phyloP scores from a whole-genome alignment of 805 yeast genomes.

The Lipomyces yamadae region DNA sequence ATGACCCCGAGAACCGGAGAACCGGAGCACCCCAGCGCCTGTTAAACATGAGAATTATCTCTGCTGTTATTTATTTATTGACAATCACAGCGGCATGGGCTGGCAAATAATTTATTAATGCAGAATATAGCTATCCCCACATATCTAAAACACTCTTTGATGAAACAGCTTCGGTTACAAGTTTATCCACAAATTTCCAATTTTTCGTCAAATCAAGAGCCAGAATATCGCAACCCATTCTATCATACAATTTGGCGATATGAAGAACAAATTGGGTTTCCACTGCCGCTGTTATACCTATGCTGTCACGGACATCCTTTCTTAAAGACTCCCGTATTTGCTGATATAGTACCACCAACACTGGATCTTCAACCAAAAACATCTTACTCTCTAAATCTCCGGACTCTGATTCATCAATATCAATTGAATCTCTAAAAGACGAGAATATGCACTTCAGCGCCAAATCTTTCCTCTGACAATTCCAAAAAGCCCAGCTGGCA shows the following conservation, averaged over 20 bases:
- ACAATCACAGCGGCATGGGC: no score
- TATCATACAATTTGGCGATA: constrained; percentile 67
- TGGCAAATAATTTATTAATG: background rate
- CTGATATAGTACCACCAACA: constrained; percentile 67
- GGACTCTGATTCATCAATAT: constrained; percentile 4
- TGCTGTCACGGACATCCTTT: constrained; percentile 57
- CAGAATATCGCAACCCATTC: constrained; percentile 91
- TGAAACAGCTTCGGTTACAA: constrained; percentile 13
- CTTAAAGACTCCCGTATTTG: constrained; percentile 60
- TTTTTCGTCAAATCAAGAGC: constrained; percentile 64
- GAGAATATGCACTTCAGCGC: constrained; percentile 54
- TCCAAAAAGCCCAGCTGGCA: constrained; percentile 81
- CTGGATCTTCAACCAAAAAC: constrained; percentile 79
- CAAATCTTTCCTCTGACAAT: constrained; percentile 52
- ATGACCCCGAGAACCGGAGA: no score
- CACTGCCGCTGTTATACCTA: constrained; percentile 48
- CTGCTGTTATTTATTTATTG: no score
- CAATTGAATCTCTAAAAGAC: constrained; percentile 20
- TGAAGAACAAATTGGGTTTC: constrained; percentile 69
- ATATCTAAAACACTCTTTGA: constrained; percentile 26
- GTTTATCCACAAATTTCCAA: constrained; percentile 61
- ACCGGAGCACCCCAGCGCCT: no score
- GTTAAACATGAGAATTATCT: no score
- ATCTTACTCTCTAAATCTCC: constrained; percentile 24
- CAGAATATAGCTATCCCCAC: constrained; percentile 19